A percentile compares a stretch with the other conserved stretches of the same genome.
These are phyloP conservation scores for Candida caryicola DNA, from an alignment of 805 yeast genomes.

Conservation along the genomic window DNA sequence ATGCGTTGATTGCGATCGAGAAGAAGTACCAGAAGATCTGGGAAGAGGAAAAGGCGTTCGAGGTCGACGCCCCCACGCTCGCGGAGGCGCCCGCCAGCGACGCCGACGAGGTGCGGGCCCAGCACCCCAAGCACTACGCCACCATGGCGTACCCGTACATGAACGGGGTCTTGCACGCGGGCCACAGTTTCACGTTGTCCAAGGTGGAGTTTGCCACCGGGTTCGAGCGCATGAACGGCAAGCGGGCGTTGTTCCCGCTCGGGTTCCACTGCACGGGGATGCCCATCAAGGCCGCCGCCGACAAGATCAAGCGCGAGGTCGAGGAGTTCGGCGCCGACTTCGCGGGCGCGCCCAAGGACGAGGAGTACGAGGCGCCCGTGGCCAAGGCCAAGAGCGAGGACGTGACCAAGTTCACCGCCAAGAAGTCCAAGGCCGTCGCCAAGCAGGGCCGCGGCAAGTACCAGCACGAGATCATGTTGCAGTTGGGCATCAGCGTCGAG, in stretches of 20 bases:
- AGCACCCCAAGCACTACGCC: constrained; percentile 82
- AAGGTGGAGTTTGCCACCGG: constrained; percentile 92
- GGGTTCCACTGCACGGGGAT: constrained; percentile 99
- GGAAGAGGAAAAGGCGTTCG: constrained; percentile 83
- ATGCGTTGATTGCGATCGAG: constrained; percentile 84
- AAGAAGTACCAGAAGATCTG: constrained; percentile 83
- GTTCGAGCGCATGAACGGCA: constrained; percentile 92
- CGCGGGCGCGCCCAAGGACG: constrained; percentile 61
- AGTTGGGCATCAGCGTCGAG: constrained; percentile 80
- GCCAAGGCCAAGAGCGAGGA: constrained; percentile 55
- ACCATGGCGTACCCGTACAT: constrained; percentile 98
- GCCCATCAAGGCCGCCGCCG: constrained; percentile 97
- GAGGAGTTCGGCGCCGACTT: constrained; percentile 87
- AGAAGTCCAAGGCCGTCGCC: constrained; percentile 90
- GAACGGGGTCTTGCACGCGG: constrained; percentile 98
- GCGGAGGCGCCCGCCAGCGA: constrained; percentile 51
- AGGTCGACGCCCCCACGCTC: constrained; percentile 79
- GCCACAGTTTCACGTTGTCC: constrained; percentile 92
- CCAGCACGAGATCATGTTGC: constrained; percentile 95
- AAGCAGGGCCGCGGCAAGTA: constrained; percentile 92
- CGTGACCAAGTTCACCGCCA: constrained; percentile 86
- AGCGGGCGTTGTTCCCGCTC: constrained; percentile 86
- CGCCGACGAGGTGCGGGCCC: constrained; percentile 67
- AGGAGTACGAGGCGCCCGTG: constrained; percentile 35
- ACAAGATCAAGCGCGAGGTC: constrained; percentile 87